A percentile compares a stretch with the other conserved stretches of the same genome.
Evolutionary conservation across 2,329 filamentous ascomycete genomes (phyloP).

Genomic region (Allantophomopsis cytisporea): DNA sequence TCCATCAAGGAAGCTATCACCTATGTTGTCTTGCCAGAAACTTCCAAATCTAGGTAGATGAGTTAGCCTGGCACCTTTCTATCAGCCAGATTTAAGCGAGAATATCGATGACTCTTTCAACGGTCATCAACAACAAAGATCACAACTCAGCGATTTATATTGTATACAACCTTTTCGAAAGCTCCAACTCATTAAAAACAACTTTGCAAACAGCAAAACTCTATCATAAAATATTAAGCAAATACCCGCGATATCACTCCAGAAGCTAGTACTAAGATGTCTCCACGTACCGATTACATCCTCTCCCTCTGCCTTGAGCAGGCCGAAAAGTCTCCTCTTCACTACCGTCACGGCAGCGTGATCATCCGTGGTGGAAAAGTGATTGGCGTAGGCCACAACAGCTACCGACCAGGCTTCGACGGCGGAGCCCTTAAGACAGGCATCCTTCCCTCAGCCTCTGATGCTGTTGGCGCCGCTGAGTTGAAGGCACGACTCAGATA

Average conservation of each 20-base stretch:
- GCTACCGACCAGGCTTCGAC: conserved; percentile 32
- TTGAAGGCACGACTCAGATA: conserved; percentile 16
- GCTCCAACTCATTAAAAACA: too few relatives aligned
- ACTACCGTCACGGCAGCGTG: conserved; percentile 33
- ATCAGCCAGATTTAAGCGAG: too few relatives aligned
- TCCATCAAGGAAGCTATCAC: too few relatives aligned
- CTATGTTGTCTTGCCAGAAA: too few relatives aligned
- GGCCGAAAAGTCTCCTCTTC: conserved; percentile 32
- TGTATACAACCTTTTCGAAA: too few relatives aligned
- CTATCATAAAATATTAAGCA: too few relatives aligned
- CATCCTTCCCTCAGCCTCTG: conserved; percentile 17
- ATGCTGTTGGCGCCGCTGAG: conserved; percentile 18
- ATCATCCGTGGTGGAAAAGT: conserved; percentile 37
- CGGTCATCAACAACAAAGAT: neutral
- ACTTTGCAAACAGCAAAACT: too few relatives aligned
- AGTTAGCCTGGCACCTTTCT: too few relatives aligned
- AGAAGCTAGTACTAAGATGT: conserved; percentile 6
- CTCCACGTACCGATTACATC: conserved; percentile 26
- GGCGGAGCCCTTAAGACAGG: conserved; percentile 34
- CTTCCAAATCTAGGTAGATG: too few relatives aligned
- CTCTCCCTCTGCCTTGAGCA: conserved; percentile 35
- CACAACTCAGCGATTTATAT: neutral
- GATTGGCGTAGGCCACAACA: conserved; percentile 36
- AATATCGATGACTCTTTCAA: neutral
- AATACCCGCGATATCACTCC: too few relatives aligned